Evolutionary conservation across 176 grass and related monocot genomes (phyloP).

Genomic region (Lolium perenne): DNA sequence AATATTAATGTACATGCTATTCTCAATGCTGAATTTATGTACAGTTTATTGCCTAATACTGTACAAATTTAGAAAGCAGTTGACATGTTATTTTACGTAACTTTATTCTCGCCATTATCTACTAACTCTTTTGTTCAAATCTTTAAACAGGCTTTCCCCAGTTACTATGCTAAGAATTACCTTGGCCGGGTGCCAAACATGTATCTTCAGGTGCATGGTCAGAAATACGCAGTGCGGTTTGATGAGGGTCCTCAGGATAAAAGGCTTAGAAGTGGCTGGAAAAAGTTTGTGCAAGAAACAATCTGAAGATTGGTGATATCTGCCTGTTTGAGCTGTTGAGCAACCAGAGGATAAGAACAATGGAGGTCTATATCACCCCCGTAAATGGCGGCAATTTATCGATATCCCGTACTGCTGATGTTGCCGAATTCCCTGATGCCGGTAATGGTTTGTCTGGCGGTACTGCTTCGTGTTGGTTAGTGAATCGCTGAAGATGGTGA

Average conservation of each 20-base stretch:
- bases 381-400: neutral
- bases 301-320: neutral
- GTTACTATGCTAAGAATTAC: neutral
- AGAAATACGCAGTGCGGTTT: neutral
- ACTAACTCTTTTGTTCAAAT: neutral
- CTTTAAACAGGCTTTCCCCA: neutral
- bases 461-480: neutral
- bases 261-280: neutral
- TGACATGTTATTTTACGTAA: no score
- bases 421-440: neutral
- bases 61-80: no score
- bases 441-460: neutral
- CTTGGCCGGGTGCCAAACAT: neutral
- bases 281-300: neutral
- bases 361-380: neutral
- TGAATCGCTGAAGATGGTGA: neutral
- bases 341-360: neutral
- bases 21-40: no score
- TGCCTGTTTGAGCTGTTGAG: conserved; percentile 25
- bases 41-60: no score
- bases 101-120: neutral
- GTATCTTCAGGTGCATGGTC: neutral
- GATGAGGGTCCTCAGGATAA: neutral
- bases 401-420: neutral
- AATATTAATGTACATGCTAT: no score